Percentiles rank a stretch among this genome's conserved stretches.
Evolutionary conservation across 257 asterid genomes (phyloP).

Genomic region (Solanum peruvianum): DNA sequence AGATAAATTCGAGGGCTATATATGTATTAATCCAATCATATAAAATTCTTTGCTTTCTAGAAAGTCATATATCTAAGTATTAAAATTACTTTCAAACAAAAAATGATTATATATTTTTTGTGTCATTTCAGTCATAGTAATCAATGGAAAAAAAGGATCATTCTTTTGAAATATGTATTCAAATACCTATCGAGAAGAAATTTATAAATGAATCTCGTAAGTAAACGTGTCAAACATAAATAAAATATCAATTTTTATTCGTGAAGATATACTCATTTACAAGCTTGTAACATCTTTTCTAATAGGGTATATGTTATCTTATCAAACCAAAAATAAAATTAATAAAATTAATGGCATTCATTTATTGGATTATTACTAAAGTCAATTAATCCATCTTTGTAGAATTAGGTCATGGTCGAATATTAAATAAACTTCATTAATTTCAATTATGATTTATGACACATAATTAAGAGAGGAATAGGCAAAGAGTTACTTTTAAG

Average conservation of each 20-base stretch:
- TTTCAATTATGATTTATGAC: not conserved
- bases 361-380: not conserved
- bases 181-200: fast-evolving
- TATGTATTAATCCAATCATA: too few relatives aligned
- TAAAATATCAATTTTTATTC: not conserved
- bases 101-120: too few relatives aligned
- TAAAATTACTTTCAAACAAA: not conserved
- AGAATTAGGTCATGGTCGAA: not conserved
- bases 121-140: not conserved
- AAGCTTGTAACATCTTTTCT: not conserved
- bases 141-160: too few relatives aligned
- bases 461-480: not conserved
- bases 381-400: not conserved
- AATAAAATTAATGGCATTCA: too few relatives aligned
- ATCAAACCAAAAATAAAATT: not conserved
- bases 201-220: too few relatives aligned
- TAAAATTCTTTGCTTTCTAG: too few relatives aligned
- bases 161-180: too few relatives aligned
- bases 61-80: too few relatives aligned
- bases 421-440: not conserved
- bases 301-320: not conserved
- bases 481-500: not conserved
- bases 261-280: not conserved
- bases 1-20: too few relatives aligned
- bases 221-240: too few relatives aligned